Evolutionary conservation across 495 filamentous ascomycete species (phyloP).

Genomic region (Hypoxylon fuscum): DNA sequence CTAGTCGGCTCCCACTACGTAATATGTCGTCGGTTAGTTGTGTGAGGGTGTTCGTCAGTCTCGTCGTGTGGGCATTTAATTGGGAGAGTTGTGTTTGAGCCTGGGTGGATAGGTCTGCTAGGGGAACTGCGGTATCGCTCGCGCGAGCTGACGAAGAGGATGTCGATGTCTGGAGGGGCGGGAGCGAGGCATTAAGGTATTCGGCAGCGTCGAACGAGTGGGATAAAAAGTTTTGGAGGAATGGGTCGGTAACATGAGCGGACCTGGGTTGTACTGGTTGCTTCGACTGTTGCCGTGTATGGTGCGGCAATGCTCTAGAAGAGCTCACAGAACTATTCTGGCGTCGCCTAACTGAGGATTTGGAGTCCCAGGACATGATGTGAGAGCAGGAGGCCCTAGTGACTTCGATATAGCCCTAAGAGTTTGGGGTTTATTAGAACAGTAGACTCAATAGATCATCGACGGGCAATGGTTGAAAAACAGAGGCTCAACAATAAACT

Average conservation of each 20-base stretch:
- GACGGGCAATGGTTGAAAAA: no score
- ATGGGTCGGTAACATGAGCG: conserved; percentile 67
- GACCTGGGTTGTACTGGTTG: conserved; percentile 54
- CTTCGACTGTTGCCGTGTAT: conserved; percentile 42
- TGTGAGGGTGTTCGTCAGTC: conserved; percentile 83
- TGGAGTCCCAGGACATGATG: conserved; percentile 52
- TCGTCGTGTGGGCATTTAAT: conserved; percentile 84
- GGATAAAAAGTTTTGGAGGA: conserved; percentile 71
- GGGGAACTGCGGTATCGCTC: conserved; percentile 62
- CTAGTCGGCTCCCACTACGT: conserved; percentile 81
- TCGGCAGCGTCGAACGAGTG: conserved; percentile 80
- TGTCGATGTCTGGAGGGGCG: conserved; percentile 61
- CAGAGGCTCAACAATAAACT: no score
- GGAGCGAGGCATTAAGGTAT: conserved; percentile 81
- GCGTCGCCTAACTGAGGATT: conserved; percentile 44
- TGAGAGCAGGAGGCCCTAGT: neutral
- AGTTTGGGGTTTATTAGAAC: no score
- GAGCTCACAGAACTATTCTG: conserved; percentile 47
- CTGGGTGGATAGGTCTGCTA: conserved; percentile 80
- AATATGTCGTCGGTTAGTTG: conserved; percentile 94
- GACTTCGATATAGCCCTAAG: neutral
- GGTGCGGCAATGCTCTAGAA: conserved; percentile 31
- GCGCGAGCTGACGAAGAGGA: conserved; percentile 18
- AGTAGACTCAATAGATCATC: no score
- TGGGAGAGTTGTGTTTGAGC: conserved; percentile 86